phyloP scores from a whole-genome alignment of 2,329 filamentous ascomycete species.

The Pseudopithomyces chartarum region DNA sequence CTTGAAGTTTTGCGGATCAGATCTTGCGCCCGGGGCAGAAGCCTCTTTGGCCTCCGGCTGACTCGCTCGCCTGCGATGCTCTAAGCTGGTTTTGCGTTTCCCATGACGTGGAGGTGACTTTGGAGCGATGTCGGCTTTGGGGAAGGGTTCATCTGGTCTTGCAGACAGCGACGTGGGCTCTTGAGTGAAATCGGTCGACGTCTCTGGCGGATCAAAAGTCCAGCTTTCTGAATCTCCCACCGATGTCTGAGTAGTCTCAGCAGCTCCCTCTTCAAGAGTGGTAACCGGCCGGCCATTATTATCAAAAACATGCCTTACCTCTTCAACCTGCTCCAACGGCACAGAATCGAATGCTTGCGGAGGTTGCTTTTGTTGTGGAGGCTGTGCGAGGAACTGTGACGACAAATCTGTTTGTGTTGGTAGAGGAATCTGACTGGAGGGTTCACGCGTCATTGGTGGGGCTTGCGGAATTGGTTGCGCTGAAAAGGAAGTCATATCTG shows the following conservation, averaged over 20 bases:
- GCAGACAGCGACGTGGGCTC: constrained; percentile 58
- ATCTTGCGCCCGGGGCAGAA: constrained; percentile 52
- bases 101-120: constrained; percentile 76
- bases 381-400: constrained; percentile 47
- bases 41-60: constrained; percentile 64
- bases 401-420: constrained; percentile 40
- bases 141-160: constrained; percentile 85
- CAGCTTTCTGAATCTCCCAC: constrained; percentile 73
- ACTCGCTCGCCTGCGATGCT: constrained; percentile 62
- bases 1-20: constrained; percentile 82
- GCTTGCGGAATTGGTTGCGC: constrained; percentile 43
- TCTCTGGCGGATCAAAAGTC: constrained; percentile 87
- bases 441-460: constrained; percentile 52
- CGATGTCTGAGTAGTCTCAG: constrained; percentile 43
- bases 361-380: constrained; percentile 36
- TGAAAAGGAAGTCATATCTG: constrained; percentile 49
- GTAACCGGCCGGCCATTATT: constrained; percentile 59
- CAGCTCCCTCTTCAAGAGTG: constrained; percentile 48
- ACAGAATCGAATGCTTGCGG: constrained; percentile 47
- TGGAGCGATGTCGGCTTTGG: constrained; percentile 74
- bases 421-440: constrained; percentile 47
- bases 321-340: constrained; percentile 62
- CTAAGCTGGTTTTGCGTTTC: constrained; percentile 76
- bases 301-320: constrained; percentile 64
- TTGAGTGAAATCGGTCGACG: constrained; percentile 62